phyloP scores from a whole-genome alignment of 192 early-diverging fungal genomes.

The Lobosporangium transversale region DNA sequence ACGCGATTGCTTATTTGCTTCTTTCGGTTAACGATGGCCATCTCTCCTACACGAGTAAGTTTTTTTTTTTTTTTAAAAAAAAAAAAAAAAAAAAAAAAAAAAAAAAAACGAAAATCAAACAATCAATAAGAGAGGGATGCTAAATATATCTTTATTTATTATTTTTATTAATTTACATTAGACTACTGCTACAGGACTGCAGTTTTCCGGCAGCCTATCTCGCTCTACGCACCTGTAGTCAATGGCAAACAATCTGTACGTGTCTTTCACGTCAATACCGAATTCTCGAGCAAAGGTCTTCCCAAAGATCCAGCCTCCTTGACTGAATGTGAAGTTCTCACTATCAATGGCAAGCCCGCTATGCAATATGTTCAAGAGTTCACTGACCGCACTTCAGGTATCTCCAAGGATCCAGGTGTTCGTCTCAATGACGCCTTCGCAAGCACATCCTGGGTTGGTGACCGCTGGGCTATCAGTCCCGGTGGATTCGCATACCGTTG shows the following conservation, averaged over 20 bases:
- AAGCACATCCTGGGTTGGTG: slow-evolving; percentile 15
- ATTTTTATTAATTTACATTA: too few species aligned
- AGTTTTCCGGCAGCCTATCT: slow-evolving; percentile 29
- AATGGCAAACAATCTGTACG: slow-evolving; percentile 22
- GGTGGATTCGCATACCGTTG: slow-evolving; percentile 36
- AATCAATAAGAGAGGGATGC: too few species aligned
- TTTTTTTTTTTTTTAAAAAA: not conserved
- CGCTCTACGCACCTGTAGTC: slow-evolving; percentile 35
- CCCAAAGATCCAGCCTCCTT: slow-evolving; percentile 8
- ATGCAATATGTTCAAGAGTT: slow-evolving; percentile 33
- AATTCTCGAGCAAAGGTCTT: slow-evolving; percentile 6
- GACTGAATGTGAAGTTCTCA: slow-evolving; percentile 29
- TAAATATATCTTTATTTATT: too few species aligned
- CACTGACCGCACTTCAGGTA: slow-evolving; percentile 24
- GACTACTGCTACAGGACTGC: slow-evolving; percentile 31
- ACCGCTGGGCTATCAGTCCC: slow-evolving; percentile 11
- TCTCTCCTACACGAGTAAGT: slow-evolving; percentile 20
- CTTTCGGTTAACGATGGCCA: slow-evolving; percentile 36
- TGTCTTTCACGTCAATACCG: slow-evolving; percentile 19
- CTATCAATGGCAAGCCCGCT: slow-evolving; percentile 42
- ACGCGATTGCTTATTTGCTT: slow-evolving; percentile 13
- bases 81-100: too few species aligned
- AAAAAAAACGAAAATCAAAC: too few species aligned
- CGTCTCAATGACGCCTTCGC: slow-evolving; percentile 45
- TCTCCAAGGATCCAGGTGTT: slow-evolving; percentile 54